Evolutionary conservation across 2,329 filamentous ascomycete genomes (phyloP).

Genomic region (Mycocentrospora acerina): DNA sequence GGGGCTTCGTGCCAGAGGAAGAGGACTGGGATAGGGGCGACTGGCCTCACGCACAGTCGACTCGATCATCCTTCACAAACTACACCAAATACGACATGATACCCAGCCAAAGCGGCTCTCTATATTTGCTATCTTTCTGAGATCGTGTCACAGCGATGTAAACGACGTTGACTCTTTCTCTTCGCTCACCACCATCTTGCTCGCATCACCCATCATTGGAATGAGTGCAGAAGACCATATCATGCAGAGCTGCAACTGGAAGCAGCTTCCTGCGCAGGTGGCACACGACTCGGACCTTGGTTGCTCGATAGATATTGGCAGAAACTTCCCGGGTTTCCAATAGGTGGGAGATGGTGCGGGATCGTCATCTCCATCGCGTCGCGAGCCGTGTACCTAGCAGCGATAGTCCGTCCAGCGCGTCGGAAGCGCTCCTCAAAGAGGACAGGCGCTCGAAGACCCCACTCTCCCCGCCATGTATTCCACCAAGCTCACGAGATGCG

Average conservation of each 20-base stretch:
- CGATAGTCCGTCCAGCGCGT: constrained; percentile 10
- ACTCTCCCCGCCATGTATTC: constrained; percentile 23
- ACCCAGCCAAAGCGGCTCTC: no score
- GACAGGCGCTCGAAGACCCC: constrained; percentile 23
- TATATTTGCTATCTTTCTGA: no score
- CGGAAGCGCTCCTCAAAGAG: constrained; percentile 19
- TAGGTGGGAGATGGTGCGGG: not conserved
- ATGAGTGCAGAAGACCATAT: no score
- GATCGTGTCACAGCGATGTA: no score
- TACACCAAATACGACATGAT: not conserved
- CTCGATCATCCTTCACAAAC: not conserved
- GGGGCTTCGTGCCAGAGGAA: constrained; percentile 37
- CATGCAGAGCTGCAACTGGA: no score
- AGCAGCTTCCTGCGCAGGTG: no score
- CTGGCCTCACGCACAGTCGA: not conserved
- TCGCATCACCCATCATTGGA: no score
- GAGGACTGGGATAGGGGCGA: constrained; percentile 25
- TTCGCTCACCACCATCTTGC: no score
- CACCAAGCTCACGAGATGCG: constrained; percentile 19
- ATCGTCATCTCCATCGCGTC: not conserved
- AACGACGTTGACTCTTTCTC: no score
- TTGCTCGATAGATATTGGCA: no score
- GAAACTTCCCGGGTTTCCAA: no score
- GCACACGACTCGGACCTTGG: no score
- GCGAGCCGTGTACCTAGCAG: constrained; percentile 15